Conservation (phyloP, 352 stramenopile genomes). For the Phytopythium vexans region DNA sequence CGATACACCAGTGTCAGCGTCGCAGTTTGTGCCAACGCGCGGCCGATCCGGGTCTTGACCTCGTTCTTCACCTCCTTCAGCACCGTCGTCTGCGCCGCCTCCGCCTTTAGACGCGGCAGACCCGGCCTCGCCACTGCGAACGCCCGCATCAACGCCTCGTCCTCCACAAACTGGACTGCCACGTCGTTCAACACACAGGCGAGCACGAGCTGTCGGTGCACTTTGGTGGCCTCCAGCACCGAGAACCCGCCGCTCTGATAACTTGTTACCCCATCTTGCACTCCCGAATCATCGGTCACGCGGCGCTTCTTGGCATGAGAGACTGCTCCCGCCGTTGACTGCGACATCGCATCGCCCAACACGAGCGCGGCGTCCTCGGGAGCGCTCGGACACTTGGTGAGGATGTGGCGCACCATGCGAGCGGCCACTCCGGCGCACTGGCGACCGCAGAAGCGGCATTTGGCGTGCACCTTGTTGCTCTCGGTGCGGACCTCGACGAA, state of each 20-base stretch:
- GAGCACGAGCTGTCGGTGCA: constrained; percentile 40
- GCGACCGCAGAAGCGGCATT: constrained; percentile 43
- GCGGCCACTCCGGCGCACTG: constrained; percentile 44
- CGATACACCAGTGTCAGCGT: constrained; percentile 28
- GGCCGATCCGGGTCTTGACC: constrained; percentile 7
- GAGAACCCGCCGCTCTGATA: not conserved
- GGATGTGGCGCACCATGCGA: constrained; percentile 48
- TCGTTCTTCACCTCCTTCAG: constrained; percentile 15
- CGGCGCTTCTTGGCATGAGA: constrained; percentile 7
- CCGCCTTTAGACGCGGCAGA: constrained; percentile 15
- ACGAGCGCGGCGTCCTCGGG: constrained; percentile 18
- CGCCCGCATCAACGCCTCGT: constrained; percentile 30
- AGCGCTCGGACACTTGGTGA: constrained; percentile 35
- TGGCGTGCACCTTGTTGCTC: constrained; percentile 43
- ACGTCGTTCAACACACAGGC: constrained; percentile 36
- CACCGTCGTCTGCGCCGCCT: constrained; percentile 15
- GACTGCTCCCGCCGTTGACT: not conserved
- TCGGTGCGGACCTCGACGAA: constrained; percentile 40
- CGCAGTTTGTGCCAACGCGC: constrained; percentile 11
- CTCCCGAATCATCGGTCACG: not conserved
- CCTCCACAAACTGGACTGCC: constrained; percentile 31
- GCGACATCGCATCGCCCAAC: constrained; percentile 12
- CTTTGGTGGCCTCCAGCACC: constrained; percentile 7
- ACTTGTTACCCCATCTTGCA: not conserved
- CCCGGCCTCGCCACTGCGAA: constrained; percentile 21